Base-by-base conservation (phyloP, 1,139 yeast genomes). In the Lizanozyma gosingica region DNA sequence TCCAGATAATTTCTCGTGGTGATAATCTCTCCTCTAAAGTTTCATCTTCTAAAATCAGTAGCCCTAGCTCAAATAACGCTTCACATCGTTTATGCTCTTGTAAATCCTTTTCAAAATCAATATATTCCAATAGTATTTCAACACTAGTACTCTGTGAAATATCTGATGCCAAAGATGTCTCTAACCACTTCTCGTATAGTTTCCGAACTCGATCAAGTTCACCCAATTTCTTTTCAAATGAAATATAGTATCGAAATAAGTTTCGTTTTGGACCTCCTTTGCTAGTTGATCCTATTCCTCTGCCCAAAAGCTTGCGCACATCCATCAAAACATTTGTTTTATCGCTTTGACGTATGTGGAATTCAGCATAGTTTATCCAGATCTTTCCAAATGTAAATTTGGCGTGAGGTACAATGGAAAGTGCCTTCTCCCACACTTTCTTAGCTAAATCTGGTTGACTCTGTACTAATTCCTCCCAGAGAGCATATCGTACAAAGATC, bases 141-240 rank as follows among this genome's bases (percentile, higher is more conserved):
- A 53, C 42, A 9, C 56, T 52, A 9, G 41, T 42, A 2, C 18
- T 46, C 82, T 87, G 78, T 1, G 68, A 62, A 2, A 62, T 51
- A 0, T 67, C 55, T 32, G 61, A 50, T 2, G 57, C 46, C 1
- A 87, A 71, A 46, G 72, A 70, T 11, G 63, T 55, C 47, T 82
- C 85, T 18, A 90, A 49, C 65, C 77, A 76, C 51, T 77, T 80
- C 47, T 83, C 85, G 53, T 78, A 88, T 4, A 92, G 54, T 51
- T 63, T 76, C 34, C 97, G 67, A 9, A 84, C 88, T 35, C 97
- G 63, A 46, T 83, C 94, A 70, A 83, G 82, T 50, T 84, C 88
- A 27, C 83, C 83, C 38, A 85, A 53, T 39, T 62, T 62, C 36
- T 51, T 59, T 51, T 82, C 88, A 29, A 80, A 49, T 2, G 53